Evolutionary conservation across 305 asterid genomes (phyloP).

Genomic region (Fraxinus nigra): DNA sequence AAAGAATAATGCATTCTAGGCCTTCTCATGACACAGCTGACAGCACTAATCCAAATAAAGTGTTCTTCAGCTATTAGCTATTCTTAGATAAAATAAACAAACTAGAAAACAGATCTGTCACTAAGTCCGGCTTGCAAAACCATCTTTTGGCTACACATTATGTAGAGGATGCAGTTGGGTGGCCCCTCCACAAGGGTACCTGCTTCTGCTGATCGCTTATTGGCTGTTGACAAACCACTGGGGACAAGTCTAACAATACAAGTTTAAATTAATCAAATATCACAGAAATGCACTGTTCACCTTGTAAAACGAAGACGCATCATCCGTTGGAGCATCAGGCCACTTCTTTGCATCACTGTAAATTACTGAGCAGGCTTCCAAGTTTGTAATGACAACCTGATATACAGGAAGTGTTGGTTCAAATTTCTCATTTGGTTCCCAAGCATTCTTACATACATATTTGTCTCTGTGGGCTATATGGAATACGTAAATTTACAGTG

Average conservation of each 20-base stretch:
- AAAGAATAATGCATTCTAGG: background rate
- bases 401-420: constrained; percentile 4
- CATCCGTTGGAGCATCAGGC: constrained; percentile 84
- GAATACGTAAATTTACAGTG: background rate
- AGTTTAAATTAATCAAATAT: background rate
- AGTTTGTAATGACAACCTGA: constrained; percentile 84
- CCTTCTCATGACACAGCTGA: background rate
- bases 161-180: background rate
- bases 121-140: background rate
- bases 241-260: constrained; percentile 1
- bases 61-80: background rate
- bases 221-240: background rate
- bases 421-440: background rate
- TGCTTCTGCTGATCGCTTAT: background rate
- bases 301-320: constrained; percentile 66
- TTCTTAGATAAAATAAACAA: background rate
- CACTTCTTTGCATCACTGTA: constrained; percentile 91
- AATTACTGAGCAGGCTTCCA: constrained; percentile 56
- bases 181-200: background rate
- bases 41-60: background rate
- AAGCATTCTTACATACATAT: background rate
- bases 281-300: constrained; percentile 29
- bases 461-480: background rate
- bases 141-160: background rate
- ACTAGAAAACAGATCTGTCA: background rate